A percentile compares a stretch with the other conserved stretches of the same genome.
These are phyloP conservation scores for Acanthamoeba sp. DNA, from an alignment of 208 protist species.

Conservation along the genomic window DNA sequence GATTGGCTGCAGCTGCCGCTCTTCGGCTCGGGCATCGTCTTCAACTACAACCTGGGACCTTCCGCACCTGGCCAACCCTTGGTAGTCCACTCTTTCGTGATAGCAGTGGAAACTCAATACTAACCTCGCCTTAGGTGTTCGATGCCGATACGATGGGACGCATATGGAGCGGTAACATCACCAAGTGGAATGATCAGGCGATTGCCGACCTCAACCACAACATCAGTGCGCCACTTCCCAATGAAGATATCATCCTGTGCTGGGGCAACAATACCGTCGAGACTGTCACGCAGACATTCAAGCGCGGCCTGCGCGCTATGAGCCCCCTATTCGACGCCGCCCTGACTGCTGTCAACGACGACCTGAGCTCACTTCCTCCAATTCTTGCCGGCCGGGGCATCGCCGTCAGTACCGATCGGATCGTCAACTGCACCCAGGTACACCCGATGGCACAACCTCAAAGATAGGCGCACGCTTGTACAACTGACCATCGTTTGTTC, in stretches of 20 bases:
- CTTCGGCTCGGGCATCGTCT: not conserved
- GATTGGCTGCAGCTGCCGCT: not conserved
- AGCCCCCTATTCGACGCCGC: not conserved
- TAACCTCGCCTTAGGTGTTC: not conserved
- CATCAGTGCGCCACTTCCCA: not conserved
- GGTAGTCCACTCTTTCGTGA: too few relatives aligned
- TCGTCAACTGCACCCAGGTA: not conserved
- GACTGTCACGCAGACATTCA: not conserved
- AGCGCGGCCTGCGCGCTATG: not conserved
- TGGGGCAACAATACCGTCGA: not conserved
- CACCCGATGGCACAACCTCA: too few relatives aligned
- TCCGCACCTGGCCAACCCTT: not conserved
- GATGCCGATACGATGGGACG: not conserved
- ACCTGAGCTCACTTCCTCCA: not conserved
- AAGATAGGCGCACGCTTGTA: too few relatives aligned
- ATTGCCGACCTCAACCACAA: not conserved
- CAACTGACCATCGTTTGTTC: too few relatives aligned
- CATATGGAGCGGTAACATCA: slow-evolving; percentile 4
- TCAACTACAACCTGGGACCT: slow-evolving; percentile 10
- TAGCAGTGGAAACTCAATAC: too few relatives aligned
- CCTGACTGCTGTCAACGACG: not conserved
- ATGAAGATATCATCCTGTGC: not conserved
- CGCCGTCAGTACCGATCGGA: not conserved
- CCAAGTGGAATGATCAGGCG: slow-evolving; percentile 3
- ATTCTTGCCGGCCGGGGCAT: not conserved